phyloP scores from a whole-genome alignment of 2,329 filamentous ascomycete genomes.

The Fusarium neocosmosporiellum region DNA sequence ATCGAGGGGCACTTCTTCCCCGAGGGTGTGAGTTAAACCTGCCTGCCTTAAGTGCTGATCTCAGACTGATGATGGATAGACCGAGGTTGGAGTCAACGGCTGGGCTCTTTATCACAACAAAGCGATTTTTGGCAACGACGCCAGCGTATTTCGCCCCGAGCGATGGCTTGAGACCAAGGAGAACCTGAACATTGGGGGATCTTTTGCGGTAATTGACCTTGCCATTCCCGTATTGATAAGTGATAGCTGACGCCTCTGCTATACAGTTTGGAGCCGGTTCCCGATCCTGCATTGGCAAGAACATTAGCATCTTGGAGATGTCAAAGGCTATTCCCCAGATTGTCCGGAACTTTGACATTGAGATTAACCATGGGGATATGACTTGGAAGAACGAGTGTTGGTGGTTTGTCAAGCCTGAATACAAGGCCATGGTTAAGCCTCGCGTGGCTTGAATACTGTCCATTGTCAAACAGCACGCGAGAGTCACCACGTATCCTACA shows the following conservation, averaged over 20 bases:
- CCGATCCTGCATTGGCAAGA: not conserved
- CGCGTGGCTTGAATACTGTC: too few relatives aligned
- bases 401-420: too few relatives aligned
- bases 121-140: not conserved
- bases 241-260: not conserved
- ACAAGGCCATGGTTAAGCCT: too few relatives aligned
- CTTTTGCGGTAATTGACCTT: not conserved
- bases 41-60: not conserved
- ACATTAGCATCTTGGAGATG: not conserved
- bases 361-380: too few relatives aligned
- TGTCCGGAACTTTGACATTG: too few relatives aligned
- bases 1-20: not conserved
- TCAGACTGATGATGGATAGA: not conserved
- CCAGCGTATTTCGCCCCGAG: not conserved
- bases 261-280: too few relatives aligned
- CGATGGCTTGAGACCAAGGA: not conserved
- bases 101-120: not conserved
- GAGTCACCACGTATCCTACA: too few relatives aligned
- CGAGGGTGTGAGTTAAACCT: not conserved
- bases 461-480: too few relatives aligned
- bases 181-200: not conserved
- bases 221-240: not conserved
- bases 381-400: too few relatives aligned
- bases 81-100: not conserved
- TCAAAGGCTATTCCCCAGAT: too few relatives aligned